Percentiles rank a stretch among this genome's conserved stretches.
Conservation (phyloP, 2,329 filamentous ascomycete genomes). For the Chaetomium olivaceum region DNA sequence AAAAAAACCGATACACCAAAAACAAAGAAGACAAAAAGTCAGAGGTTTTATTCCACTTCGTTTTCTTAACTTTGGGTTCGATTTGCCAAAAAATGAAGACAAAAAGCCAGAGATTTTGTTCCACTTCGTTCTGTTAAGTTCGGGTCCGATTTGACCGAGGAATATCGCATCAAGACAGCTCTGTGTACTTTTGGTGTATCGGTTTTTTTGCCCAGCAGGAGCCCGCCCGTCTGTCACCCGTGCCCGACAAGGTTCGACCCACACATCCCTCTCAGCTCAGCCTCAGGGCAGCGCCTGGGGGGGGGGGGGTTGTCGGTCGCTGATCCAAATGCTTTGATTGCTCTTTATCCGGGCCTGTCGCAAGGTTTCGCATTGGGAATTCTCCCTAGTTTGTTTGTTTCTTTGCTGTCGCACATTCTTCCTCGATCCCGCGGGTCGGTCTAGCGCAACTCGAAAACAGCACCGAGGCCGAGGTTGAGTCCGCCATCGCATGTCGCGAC, state of each 20-base stretch:
- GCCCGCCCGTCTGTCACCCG: not conserved
- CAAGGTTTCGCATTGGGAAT: not conserved
- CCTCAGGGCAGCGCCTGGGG: conserved; percentile 7
- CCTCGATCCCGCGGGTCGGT: not conserved
- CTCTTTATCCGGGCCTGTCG: conserved; percentile 9
- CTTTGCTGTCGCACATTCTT: not conserved
- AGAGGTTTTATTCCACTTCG: too few species aligned
- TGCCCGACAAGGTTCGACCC: conserved; percentile 4
- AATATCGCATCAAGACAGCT: too few species aligned
- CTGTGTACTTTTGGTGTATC: too few species aligned
- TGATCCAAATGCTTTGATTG: not conserved
- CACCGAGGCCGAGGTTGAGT: not conserved
- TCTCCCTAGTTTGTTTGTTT: not conserved
- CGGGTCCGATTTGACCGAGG: too few species aligned
- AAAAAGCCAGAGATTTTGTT: too few species aligned
- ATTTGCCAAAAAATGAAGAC: too few species aligned
- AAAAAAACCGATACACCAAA: too few species aligned
- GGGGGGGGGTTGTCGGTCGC: not conserved
- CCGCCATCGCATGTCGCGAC: not conserved
- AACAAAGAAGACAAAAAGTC: too few species aligned
- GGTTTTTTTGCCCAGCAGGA: too few species aligned
- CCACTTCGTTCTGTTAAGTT: too few species aligned
- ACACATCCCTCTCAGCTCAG: conserved; percentile 6
- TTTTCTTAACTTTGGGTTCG: too few species aligned
- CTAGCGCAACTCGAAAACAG: not conserved